Percentiles rank a stretch among this genome's conserved stretches.
These are phyloP conservation scores for Hygrophorus pudorinus DNA, from an alignment of 768 basidiomycete species.

Conservation along the genomic window DNA sequence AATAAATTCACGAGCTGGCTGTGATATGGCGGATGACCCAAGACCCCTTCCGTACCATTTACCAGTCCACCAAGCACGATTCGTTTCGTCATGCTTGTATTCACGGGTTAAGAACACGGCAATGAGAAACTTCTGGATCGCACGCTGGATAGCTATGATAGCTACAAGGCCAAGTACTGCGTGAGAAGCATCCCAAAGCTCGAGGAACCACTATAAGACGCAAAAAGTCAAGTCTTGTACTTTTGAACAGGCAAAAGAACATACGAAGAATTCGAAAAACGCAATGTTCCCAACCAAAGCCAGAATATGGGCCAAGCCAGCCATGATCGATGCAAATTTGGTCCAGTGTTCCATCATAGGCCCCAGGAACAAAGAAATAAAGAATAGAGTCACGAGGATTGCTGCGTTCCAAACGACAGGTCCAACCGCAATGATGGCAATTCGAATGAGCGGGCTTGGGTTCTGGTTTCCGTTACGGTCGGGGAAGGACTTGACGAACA, in stretches of 20 bases:
- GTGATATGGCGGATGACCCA: conserved; percentile 85
- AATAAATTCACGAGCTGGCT: conserved; percentile 93
- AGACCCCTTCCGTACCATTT: conserved; percentile 95
- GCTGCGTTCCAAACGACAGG: conserved; percentile 95
- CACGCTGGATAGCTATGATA: conserved; percentile 83
- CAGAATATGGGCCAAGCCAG: conserved; percentile 78
- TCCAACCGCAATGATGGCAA: conserved; percentile 80
- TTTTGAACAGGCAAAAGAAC: conserved; percentile 29
- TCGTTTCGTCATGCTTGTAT: conserved; percentile 97
- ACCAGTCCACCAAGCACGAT: conserved; percentile 98
- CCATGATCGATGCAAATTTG: conserved; percentile 89
- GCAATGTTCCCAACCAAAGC: conserved; percentile 74
- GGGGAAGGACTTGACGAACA: conserved; percentile 92
- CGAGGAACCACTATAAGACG: conserved; percentile 76
- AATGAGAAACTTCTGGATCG: conserved; percentile 90
- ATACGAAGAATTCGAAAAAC: conserved; percentile 94
- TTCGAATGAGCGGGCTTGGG: conserved; percentile 84
- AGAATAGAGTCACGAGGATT: conserved; percentile 75
- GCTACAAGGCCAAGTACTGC: conserved; percentile 89
- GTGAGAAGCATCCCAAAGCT: conserved; percentile 94
- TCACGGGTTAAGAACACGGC: conserved; percentile 92
- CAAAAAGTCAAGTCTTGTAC: conserved; percentile 11
- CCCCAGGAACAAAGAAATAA: conserved; percentile 86
- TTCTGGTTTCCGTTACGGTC: conserved; percentile 46
- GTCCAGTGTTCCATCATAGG: conserved; percentile 79